Evolutionary conservation across 148 eudicot species (phyloP).

Genomic region (Mesembryanthemum crystallinum): DNA sequence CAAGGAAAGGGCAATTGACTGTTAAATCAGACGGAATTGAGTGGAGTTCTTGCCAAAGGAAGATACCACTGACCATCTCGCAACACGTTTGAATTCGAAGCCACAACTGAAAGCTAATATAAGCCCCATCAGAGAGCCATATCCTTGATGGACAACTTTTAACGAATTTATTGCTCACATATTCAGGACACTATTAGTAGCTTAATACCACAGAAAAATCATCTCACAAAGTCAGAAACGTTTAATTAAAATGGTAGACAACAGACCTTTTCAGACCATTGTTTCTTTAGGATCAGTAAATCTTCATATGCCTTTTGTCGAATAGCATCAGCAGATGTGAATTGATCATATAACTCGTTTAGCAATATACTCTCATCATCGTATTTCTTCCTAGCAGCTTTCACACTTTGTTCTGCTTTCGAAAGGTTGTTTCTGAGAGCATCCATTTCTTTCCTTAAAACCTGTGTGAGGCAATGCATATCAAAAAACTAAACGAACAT

Average conservation of each 20-base stretch:
- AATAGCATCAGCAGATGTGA: conserved; percentile 46
- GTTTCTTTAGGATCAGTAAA: conserved; percentile 44
- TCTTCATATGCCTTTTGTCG: conserved; percentile 65
- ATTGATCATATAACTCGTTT: conserved; percentile 39
- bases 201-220: background rate
- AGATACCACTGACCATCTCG: background rate
- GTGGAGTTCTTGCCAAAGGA: background rate
- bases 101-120: background rate
- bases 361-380: conserved; percentile 49
- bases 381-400: conserved; percentile 44
- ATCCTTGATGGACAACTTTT: background rate
- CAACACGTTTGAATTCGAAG: background rate
- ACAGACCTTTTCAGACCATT: conserved; percentile 65
- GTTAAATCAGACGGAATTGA: background rate
- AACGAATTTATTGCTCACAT: background rate
- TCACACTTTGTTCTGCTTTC: conserved; percentile 46
- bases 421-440: conserved; percentile 45
- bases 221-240: background rate
- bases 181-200: too few species aligned
- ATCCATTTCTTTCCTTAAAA: conserved; percentile 65
- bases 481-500: background rate
- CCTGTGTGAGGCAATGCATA: conserved; percentile 35
- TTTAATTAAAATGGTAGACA: background rate
- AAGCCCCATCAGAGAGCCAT: background rate
- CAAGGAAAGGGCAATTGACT: background rate